phyloP scores from a whole-genome alignment of 768 basidiomycete species.

The Ramaria sp. region DNA sequence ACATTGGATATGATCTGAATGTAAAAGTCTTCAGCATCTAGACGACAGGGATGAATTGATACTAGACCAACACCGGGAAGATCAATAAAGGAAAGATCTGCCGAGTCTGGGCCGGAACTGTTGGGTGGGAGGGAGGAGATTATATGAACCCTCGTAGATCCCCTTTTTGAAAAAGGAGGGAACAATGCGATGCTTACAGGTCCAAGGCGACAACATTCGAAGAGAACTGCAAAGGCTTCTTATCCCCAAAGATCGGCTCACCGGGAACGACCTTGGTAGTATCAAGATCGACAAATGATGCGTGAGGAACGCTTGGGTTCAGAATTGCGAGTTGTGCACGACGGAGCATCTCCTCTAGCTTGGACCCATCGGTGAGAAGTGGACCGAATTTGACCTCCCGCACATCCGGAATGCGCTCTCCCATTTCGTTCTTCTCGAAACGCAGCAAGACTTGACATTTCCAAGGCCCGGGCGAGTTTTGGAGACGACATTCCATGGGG shows the following conservation, averaged over 20 bases:
- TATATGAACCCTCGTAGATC: too few species aligned
- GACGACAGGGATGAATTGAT: not conserved
- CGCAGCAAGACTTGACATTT: constrained; percentile 15
- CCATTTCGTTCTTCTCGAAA: constrained; percentile 11
- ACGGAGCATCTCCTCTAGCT: constrained; percentile 12
- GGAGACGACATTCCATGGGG: too few species aligned
- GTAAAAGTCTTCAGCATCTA: too few species aligned
- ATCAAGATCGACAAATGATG: constrained; percentile 8
- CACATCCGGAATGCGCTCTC: not conserved
- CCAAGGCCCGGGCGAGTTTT: constrained; percentile 14
- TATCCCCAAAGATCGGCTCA: not conserved
- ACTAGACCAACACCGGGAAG: constrained; percentile 11
- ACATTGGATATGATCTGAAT: constrained; percentile 1
- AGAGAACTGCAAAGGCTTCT: constrained; percentile 13
- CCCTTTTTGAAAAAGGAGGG: not conserved
- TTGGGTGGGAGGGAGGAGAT: not conserved
- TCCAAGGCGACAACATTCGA: constrained; percentile 12
- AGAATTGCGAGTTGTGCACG: constrained; percentile 19
- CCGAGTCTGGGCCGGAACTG: constrained; percentile 9
- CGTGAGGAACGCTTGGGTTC: constrained; percentile 11
- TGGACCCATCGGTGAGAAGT: constrained; percentile 6
- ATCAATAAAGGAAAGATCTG: constrained; percentile 16
- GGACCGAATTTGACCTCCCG: constrained; percentile 13
- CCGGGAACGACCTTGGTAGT: not conserved
- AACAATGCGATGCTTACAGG: not conserved